Evolutionary conservation across 441 rosid species (phyloP).

Genomic region (Euphorbia celastroides): DNA sequence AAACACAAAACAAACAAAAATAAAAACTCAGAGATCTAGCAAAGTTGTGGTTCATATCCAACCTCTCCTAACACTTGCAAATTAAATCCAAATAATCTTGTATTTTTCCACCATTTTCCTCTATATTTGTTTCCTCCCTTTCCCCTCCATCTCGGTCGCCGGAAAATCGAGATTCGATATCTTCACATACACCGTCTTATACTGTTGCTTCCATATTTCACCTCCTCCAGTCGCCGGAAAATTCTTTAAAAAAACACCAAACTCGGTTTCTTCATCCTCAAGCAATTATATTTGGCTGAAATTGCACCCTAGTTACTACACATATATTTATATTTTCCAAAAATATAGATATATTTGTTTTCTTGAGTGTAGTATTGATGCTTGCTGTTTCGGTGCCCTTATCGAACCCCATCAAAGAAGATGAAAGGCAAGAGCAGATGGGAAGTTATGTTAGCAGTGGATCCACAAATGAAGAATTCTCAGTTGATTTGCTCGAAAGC

Average conservation of each 20-base stretch:
- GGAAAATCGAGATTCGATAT: background rate
- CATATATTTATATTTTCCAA: conserved; percentile 4
- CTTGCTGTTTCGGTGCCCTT: conserved; percentile 54
- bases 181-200: background rate
- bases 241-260: background rate
- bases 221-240: background rate
- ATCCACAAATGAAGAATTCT: conserved; percentile 37
- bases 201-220: too few species aligned
- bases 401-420: conserved; percentile 26
- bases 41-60: conserved; percentile 62
- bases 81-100: conserved; percentile 7
- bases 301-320: conserved; percentile 12
- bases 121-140: background rate
- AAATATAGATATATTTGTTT: background rate
- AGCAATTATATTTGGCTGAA: conserved; percentile 7
- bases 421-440: conserved; percentile 38
- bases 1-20: conserved; percentile 30
- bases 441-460: conserved; percentile 29
- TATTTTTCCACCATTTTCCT: background rate
- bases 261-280: background rate
- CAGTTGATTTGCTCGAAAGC: conserved; percentile 55
- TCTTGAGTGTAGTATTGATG: conserved; percentile 37
- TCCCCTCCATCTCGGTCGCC: background rate
- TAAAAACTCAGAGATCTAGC: conserved; percentile 31
- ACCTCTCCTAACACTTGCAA: conserved; percentile 22